Base-by-base conservation (phyloP, 345 rosid species). In the Draba incana region DNA sequence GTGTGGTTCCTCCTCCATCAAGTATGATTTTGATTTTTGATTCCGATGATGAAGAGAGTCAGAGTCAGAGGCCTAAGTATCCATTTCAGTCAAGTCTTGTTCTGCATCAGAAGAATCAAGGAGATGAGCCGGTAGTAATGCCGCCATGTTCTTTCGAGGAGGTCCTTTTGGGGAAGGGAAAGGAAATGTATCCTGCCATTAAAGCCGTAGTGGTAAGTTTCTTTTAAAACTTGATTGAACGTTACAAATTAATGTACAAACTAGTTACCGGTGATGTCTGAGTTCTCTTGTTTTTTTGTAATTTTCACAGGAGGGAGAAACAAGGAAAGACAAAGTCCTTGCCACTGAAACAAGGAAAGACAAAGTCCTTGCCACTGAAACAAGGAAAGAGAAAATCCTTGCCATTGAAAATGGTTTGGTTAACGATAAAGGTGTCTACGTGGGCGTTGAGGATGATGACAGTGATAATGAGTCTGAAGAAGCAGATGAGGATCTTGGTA, bases 41-140 rank as follows among this genome's bases (percentile, higher is more conserved):
- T 70, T 89, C 98, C 8, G 95, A 89, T 75, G 91, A 87, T 74
- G 97, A 88, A 68, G 96, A 79, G 2, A 50, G 16, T 51, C 78
- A 25, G 50, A 73, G 38, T 27, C 48, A 27, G 47, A 81, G 57
- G 68, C 78, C 83, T 20, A 49, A 51, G 49, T 64, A 72, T 72
- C 81, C 76, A 6, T 85, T 86, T 75, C 85, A 70, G 82, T 35
- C 63, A 47, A 46, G 61, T 63, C 70, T 75, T 56, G 75, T 70
- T 10, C 66, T n/a, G 54, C 61, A 68, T 75, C 81, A 76, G 41
- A 84, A 82, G 76, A 68, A 16, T 47, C 85, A 72, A 72, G 89
- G 75, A 42, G 76, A 81, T 75, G 63, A 79, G 41, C 49, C 20
- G 3, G 48, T 41, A n/a, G 48, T 61, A 10, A 33, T 35, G 3